Percentiles rank a stretch among this genome's conserved stretches.
Evolutionary conservation across 371 early-diverging fungal species (phyloP).

Genomic region (Lichtheimia hyalospora): DNA sequence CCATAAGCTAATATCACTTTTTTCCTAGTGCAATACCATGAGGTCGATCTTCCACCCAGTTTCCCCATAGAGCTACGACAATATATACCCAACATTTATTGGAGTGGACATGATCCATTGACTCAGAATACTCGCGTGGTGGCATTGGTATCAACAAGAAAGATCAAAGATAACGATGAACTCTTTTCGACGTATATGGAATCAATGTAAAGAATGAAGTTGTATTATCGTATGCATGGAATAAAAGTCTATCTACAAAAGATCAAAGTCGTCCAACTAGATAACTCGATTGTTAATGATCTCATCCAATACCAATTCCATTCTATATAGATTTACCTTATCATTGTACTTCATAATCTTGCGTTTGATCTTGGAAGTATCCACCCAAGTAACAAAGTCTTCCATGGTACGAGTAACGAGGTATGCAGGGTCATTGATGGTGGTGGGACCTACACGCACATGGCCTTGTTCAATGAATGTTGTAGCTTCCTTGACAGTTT

Average conservation of each 20-base stretch:
- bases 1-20: not conserved
- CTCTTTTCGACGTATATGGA: slow-evolving; percentile 59
- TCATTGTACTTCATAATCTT: slow-evolving; percentile 98
- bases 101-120: slow-evolving; percentile 11
- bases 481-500: slow-evolving; percentile 93
- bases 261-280: slow-evolving; percentile 70
- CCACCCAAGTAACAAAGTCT: slow-evolving; percentile 99
- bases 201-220: slow-evolving; percentile 8
- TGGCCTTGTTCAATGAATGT: slow-evolving; percentile 98
- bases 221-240: not conserved
- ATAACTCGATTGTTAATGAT: not conserved
- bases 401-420: slow-evolving; percentile 91
- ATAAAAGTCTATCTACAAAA: slow-evolving; percentile 45
- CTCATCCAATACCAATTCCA: not conserved
- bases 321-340: slow-evolving; percentile 61
- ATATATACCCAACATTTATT: slow-evolving; percentile 54
- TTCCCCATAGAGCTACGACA: slow-evolving; percentile 46
- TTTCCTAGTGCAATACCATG: slow-evolving; percentile 51
- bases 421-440: slow-evolving; percentile 91
- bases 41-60: slow-evolving; percentile 41
- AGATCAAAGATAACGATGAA: slow-evolving; percentile 44
- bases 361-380: slow-evolving; percentile 96
- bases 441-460: slow-evolving; percentile 93
- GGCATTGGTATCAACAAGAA: slow-evolving; percentile 39
- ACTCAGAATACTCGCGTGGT: slow-evolving; percentile 28